Base-by-base conservation (phyloP, 2,329 filamentous ascomycete species). In the Colletotrichum sp. region DNA sequence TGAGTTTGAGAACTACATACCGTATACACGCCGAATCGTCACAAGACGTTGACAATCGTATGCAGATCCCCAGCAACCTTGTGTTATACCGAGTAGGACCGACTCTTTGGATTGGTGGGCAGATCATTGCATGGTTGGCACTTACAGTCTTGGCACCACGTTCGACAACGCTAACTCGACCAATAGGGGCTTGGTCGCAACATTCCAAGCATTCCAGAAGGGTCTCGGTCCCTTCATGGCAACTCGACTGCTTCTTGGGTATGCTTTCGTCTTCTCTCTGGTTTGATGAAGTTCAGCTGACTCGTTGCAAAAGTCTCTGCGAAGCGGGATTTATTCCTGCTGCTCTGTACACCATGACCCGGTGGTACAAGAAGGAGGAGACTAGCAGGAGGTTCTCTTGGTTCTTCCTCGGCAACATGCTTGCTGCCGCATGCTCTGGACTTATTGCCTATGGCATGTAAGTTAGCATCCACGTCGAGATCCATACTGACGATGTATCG, bases 321-420 rank as follows among this genome's bases (percentile, higher is more conserved):
- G 87, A 88, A 71, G 84, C 85, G 2, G 86, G 86, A 3, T 87
- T 88, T 73, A 88, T 88, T 61, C 87, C 87, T 4, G 87, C 85
- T 2, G 86, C 86, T 8, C 80, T 89, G 3, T 89, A 85, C 79
- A 88, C 87, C 0, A 83, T 89, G 2, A 88, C 87, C 0, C 82
- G 84, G 3, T 89, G 86, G 87, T 89, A 89, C 72, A 89, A 86
- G 32, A 83, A 83, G 5, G 81, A 83, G 9, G 87, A 89, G 75
- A 88, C 85, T 0, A 86, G 85, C 65, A 88, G 87, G 78, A 80
- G 87, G 3, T 87, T 88, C 68, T 83, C 85, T 13, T 82, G 81
- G 71, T 88, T 85, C 77, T 88, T 87, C 69, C 82, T 88, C 21
- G 87, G 87, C 3, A 88, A 87, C 64, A 83, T 86, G 75, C 78